Percentiles rank a stretch among this genome's conserved stretches.
Evolutionary conservation across 768 basidiomycete species (phyloP).

Genomic region (Xanthoconium stramineum): DNA sequence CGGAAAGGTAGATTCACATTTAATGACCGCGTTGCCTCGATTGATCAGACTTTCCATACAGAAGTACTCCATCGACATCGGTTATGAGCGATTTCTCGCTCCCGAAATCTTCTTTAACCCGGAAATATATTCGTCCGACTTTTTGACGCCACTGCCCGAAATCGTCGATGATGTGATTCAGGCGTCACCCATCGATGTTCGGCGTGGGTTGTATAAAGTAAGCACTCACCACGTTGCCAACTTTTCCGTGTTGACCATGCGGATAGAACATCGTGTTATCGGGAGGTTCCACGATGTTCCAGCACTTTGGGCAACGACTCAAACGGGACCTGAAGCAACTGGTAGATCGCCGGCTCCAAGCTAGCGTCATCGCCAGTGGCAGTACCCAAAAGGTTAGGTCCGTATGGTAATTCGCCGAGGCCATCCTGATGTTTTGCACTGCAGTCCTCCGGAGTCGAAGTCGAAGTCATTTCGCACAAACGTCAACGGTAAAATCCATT

Average conservation of each 20-base stretch:
- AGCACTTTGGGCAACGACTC: conserved; percentile 94
- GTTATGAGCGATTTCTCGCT: conserved; percentile 98
- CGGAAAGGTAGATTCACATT: conserved; percentile 59
- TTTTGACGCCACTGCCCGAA: conserved; percentile 92
- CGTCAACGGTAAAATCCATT: conserved; percentile 68
- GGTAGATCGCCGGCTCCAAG: conserved; percentile 86
- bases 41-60: conserved; percentile 29
- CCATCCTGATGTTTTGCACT: conserved; percentile 1
- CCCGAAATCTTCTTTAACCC: conserved; percentile 99
- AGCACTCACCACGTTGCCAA: neutral
- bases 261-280: conserved; percentile 93
- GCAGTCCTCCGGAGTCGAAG: conserved; percentile 94
- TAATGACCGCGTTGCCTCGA: neutral
- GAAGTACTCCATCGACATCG: conserved; percentile 94
- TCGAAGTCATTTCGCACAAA: conserved; percentile 98
- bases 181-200: conserved; percentile 14
- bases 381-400: conserved; percentile 64
- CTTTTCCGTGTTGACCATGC: neutral
- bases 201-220: neutral
- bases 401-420: neutral
- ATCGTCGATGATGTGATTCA: conserved; percentile 97
- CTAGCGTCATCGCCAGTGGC: conserved; percentile 70
- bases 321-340: conserved; percentile 94
- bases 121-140: conserved; percentile 96
- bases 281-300: conserved; percentile 99